Evolutionary conservation across 768 basidiomycete genomes (phyloP).

Genomic region (Gymnopilus junonius): DNA sequence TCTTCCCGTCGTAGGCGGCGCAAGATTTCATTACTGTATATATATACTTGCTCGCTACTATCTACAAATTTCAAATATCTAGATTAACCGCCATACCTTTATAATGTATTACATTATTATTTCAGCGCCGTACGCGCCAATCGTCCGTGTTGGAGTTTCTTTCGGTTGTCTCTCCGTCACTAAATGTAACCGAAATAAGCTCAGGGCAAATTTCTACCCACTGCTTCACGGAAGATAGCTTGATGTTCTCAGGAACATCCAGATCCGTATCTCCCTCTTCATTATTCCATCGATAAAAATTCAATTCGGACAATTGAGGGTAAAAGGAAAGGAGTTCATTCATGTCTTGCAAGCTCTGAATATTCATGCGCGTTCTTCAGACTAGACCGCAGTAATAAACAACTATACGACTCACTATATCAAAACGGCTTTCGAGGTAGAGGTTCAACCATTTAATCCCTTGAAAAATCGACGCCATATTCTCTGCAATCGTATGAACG

Average conservation of each 20-base stretch:
- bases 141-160: neutral
- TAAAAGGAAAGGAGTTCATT: neutral
- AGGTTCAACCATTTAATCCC: neutral
- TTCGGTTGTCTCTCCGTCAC: neutral
- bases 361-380: too few relatives aligned
- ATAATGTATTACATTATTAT: too few relatives aligned
- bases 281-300: neutral
- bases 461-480: neutral
- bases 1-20: too few relatives aligned
- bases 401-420: neutral
- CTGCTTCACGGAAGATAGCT: neutral
- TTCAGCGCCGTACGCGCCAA: too few relatives aligned
- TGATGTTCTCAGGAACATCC: neutral
- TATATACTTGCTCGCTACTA: too few relatives aligned
- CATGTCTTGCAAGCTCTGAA: neutral
- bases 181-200: neutral
- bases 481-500: neutral
- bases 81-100: too few relatives aligned
- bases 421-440: neutral
- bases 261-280: too few relatives aligned
- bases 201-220: neutral
- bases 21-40: too few relatives aligned
- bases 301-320: neutral
- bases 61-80: too few relatives aligned
- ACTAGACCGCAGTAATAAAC: neutral